A percentile compares a stretch with the other conserved stretches of the same genome.
Conservation (phyloP, 2,329 filamentous ascomycete genomes). For the Colletotrichum viniferum region DNA sequence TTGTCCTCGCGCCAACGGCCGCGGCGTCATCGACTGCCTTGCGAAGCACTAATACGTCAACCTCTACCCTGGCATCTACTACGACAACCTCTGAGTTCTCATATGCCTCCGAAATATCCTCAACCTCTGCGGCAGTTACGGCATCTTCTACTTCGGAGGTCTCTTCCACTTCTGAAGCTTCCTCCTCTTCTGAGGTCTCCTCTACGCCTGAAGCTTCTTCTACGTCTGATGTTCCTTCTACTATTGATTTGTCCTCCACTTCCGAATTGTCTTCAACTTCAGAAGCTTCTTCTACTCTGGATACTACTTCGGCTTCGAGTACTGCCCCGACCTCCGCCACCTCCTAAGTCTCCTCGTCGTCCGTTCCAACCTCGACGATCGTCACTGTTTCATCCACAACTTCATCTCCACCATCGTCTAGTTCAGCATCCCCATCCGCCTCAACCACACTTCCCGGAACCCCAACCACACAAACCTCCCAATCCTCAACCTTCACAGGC, state of each 20-base stretch:
- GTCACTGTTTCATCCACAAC: background rate
- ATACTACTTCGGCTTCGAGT: background rate
- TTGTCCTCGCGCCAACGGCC: background rate
- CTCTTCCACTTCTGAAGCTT: background rate
- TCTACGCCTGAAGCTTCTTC: background rate
- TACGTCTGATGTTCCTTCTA: background rate
- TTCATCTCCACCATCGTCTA: background rate
- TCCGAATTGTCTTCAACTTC: background rate
- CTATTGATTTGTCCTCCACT: background rate
- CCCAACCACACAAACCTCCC: background rate
- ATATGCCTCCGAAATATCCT: background rate
- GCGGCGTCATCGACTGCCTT: background rate
- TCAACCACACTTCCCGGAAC: background rate
- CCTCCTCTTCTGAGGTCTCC: background rate
- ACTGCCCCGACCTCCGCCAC: background rate
- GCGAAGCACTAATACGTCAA: fast-evolving
- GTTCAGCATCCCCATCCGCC: background rate
- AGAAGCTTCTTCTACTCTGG: background rate
- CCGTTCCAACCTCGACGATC: background rate
- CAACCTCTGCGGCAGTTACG: background rate
- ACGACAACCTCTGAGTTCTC: background rate
- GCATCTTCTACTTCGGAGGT: background rate
- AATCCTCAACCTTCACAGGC: background rate
- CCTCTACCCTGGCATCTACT: background rate
- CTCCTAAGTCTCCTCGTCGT: background rate